Base-by-base conservation (phyloP, 2,329 filamentous ascomycete species). In the Colletotrichum sojae region DNA sequence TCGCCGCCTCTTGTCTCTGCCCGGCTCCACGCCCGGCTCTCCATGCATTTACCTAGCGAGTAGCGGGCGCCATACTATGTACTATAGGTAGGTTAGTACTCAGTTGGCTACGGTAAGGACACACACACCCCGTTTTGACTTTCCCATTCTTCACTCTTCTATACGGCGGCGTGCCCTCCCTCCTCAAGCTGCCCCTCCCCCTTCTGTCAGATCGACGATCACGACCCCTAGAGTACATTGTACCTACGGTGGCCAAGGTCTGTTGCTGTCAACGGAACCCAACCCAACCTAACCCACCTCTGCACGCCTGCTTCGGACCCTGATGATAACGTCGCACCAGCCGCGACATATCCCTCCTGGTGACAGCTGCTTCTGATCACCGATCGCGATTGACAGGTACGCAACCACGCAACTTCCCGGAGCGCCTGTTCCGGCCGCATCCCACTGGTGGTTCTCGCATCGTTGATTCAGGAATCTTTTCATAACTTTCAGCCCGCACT, bases 161-260 rank as follows among this genome's bases (percentile, higher is more conserved):
- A 43, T 40, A 18, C 53, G 31, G 18, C 16, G 27, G 22, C 22
- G 22, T 25, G 22, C 22, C 22, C 22, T 22, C 22, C 22, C 22
- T 25, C 22, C 22, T 25, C 22, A 25, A 25, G 22, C 22, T 52
- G n/a, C 25, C 48, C 25, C 46, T 22, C 36, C 27, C 48, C 48
- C 55, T 49, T 55, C 55, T 36, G 43, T 55, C 48, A 61, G 55
- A 69, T 69, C 66, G 66, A 56, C 66, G 66, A 69, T 66, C 55
- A 40, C 55, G 55, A 66, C 62, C 62, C 66, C 49, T 56, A 55
- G 43, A 43, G 55, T 31, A 69, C 22, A 31, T 31, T 31, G 8
- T 31, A 36, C 31, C 10, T 36, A 10, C 8, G 31, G 31, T 36
- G 31, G 31, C 10, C 62, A 65, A 56, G 45, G 62, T 52, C 51